phyloP scores from a whole-genome alignment of 2,329 filamentous ascomycete species.

The Claviceps sp. region DNA sequence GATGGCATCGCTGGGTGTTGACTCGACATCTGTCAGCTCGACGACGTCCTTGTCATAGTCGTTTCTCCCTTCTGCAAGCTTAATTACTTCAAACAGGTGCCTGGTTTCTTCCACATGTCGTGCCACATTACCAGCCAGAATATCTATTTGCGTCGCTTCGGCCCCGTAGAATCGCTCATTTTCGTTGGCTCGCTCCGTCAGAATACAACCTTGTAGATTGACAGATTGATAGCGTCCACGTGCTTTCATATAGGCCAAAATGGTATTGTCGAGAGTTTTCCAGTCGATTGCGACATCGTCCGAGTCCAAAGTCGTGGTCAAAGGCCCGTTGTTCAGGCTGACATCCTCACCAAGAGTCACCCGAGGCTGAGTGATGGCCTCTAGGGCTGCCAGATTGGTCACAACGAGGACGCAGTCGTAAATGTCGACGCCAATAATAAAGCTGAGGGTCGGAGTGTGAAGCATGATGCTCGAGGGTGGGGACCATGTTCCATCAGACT shows the following conservation, averaged over 20 bases:
- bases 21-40: constrained; percentile 46
- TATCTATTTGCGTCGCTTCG: constrained; percentile 38
- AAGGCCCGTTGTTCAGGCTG: constrained; percentile 61
- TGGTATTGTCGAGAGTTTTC: constrained; percentile 39
- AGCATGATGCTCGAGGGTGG: constrained; percentile 83
- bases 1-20: constrained; percentile 62
- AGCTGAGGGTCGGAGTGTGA: constrained; percentile 79
- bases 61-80: constrained; percentile 70
- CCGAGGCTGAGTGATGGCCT: constrained; percentile 67
- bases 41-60: constrained; percentile 60
- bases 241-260: constrained; percentile 46
- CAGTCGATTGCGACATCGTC: constrained; percentile 37
- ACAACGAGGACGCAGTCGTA: constrained; percentile 94
- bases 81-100: constrained; percentile 68
- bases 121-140: constrained; percentile 42
- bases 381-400: constrained; percentile 71
- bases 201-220: constrained; percentile 41
- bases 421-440: constrained; percentile 83
- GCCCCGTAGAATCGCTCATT: constrained; percentile 45
- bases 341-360: constrained; percentile 75
- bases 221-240: constrained; percentile 41
- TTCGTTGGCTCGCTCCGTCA: constrained; percentile 44
- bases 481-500: constrained; percentile 80
- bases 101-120: constrained; percentile 40
- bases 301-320: constrained; percentile 38